These are phyloP conservation scores for Kwoniella botswanensis DNA, from an alignment of 768 basidiomycete genomes.

Conservation along the genomic window DNA sequence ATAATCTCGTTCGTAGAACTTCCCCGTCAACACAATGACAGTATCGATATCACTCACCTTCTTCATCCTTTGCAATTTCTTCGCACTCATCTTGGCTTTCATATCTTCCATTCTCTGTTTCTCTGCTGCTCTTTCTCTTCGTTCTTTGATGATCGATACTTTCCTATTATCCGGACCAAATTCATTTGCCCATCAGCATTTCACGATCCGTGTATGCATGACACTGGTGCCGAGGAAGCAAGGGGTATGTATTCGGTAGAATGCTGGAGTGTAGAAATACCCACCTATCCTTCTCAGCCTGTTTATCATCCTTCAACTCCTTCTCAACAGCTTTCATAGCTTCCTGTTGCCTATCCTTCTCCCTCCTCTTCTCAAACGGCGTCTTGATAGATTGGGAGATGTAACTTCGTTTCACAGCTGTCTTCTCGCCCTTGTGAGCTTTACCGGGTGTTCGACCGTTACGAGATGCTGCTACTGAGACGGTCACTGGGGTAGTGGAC, in stretches of 20 bases:
- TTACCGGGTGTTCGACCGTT: slow-evolving; percentile 46
- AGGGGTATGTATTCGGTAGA: no score
- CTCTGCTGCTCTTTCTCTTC: slow-evolving; percentile 52
- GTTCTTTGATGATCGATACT: slow-evolving; percentile 45
- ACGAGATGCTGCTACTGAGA: slow-evolving; percentile 34
- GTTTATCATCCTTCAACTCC: slow-evolving; percentile 55
- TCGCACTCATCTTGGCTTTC: slow-evolving; percentile 56
- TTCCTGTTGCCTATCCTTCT: slow-evolving; percentile 37
- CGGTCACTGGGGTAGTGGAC: slow-evolving; percentile 24
- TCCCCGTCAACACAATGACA: background rate
- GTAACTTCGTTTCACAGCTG: slow-evolving; percentile 43
- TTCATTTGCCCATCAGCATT: background rate
- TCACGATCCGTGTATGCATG: background rate
- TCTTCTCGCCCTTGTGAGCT: slow-evolving; percentile 43
- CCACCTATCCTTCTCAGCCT: slow-evolving; percentile 47
- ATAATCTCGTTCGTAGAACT: background rate
- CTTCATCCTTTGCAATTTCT: slow-evolving; percentile 57
- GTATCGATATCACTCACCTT: slow-evolving; percentile 41
- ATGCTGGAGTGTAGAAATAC: slow-evolving; percentile 8
- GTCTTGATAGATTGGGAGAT: slow-evolving; percentile 47
- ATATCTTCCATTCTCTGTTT: slow-evolving; percentile 52
- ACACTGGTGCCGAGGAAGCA: no score
- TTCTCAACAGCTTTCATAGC: slow-evolving; percentile 50
- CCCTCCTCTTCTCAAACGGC: slow-evolving; percentile 46
- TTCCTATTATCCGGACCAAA: slow-evolving; percentile 32